Base-by-base conservation (phyloP, 257 asterid genomes). In the Nicotiana tabacum region DNA sequence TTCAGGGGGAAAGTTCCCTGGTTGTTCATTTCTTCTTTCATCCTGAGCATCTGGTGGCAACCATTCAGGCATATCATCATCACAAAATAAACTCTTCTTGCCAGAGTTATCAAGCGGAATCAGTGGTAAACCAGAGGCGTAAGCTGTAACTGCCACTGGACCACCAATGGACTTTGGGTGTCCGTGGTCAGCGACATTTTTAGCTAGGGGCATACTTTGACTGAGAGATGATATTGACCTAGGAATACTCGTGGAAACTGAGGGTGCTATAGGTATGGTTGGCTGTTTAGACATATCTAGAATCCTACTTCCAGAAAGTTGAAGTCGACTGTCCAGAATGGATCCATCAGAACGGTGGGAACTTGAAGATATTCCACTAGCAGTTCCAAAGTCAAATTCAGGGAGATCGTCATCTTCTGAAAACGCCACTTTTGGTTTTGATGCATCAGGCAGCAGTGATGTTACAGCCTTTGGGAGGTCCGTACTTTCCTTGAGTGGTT, bases 31-130 rank as follows among this genome's bases (percentile, higher is more conserved):
- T 16, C 21, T 60, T 74, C 27, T 76, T 64, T 21, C 81, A 16
- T 53, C 76, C 61, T 64, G 58, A 21, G 24, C 70, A 60, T 78
- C 21, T 76, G 84, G 83, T 13, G 86, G 87, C 16, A 83, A 60
- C 89, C 84, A 84, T 84, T 83, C 88, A 66, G 88, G 86, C 83
- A 87, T 82, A 80, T 82, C 85, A 69, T 82, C 86, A 85, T 83
- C 86, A 85, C 46, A 76, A 48, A 79, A 53, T 30, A 78, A 33
- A 13, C 80, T 85, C 78, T 82, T 85, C 83, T 70, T 30, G 27
- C 67, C 57, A 4, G 53, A 77, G 33, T 64, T 76, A 33, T 77
- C 58, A 43, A 84, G 66, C 5, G 24, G 37, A 81, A 55, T 39
- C 70, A 64, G 56, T 6, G 62, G 51, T 12, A 64, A 65, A 51